phyloP scores from a whole-genome alignment of 2,329 filamentous ascomycete genomes.

The Aspergillus pseudoglaucus region DNA sequence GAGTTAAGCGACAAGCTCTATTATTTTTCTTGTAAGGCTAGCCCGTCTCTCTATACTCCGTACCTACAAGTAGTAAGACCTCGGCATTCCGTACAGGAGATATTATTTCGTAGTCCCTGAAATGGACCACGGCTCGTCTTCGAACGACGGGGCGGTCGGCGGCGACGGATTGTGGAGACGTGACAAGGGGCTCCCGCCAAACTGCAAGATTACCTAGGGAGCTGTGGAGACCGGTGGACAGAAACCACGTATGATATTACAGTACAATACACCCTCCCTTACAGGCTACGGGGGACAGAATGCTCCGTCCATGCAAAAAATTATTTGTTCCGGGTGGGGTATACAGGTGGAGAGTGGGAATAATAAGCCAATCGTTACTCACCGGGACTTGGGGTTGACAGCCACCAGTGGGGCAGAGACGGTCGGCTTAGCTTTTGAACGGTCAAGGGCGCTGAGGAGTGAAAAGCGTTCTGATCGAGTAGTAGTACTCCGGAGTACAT shows the following conservation, averaged over 20 bases:
- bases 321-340: constrained; percentile 2
- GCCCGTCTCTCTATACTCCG: too few species aligned
- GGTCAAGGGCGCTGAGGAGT: too few species aligned
- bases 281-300: too few species aligned
- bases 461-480: too few species aligned
- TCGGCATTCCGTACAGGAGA: too few species aligned
- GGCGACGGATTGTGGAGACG: neutral
- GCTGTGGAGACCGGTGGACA: constrained; percentile 10
- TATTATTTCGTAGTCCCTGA: neutral
- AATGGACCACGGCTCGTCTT: constrained; percentile 4
- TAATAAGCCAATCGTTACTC: constrained; percentile 2
- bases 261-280: too few species aligned
- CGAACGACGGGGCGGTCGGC: constrained; percentile 18
- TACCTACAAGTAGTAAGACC: too few species aligned
- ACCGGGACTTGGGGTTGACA: constrained; percentile 7
- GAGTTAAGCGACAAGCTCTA: too few species aligned
- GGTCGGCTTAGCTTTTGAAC: too few species aligned
- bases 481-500: neutral
- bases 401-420: constrained; percentile 8
- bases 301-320: too few species aligned
- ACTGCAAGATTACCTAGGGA: constrained; percentile 24
- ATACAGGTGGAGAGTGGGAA: neutral
- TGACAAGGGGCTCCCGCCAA: constrained; percentile 13
- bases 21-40: too few species aligned
- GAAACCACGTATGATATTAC: neutral